Percentiles rank a stretch among this genome's conserved stretches.
Evolutionary conservation across 441 rosid species (phyloP).

Genomic region (Geranium incanum): DNA sequence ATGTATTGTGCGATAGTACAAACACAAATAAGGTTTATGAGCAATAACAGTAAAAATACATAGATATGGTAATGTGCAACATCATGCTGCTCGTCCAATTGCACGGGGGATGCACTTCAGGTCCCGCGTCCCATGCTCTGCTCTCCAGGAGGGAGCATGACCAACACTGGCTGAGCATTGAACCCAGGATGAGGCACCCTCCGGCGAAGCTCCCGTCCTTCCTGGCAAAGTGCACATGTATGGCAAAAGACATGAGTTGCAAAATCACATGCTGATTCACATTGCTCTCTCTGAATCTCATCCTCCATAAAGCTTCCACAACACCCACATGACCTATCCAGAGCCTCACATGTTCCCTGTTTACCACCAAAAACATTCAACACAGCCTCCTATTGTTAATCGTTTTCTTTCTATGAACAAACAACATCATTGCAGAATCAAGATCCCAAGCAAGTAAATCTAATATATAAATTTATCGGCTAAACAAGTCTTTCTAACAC

Average conservation of each 20-base stretch:
- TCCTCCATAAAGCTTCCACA: slow-evolving; percentile 69
- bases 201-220: slow-evolving; percentile 89
- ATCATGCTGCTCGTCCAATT: neutral
- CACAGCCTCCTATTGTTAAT: too few relatives aligned
- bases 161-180: slow-evolving; percentile 57
- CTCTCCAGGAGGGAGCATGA: slow-evolving; percentile 66
- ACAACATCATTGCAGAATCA: too few relatives aligned
- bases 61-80: neutral
- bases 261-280: slow-evolving; percentile 70
- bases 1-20: neutral
- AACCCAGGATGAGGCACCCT: slow-evolving; percentile 82
- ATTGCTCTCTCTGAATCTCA: slow-evolving; percentile 61
- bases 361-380: slow-evolving; percentile 13
- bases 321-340: slow-evolving; percentile 77
- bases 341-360: slow-evolving; percentile 83
- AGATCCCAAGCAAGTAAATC: neutral
- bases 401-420: too few relatives aligned
- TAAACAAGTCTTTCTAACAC: neutral
- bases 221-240: slow-evolving; percentile 86
- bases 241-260: slow-evolving; percentile 75
- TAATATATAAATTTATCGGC: too few relatives aligned
- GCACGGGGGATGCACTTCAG: slow-evolving; percentile 19
- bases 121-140: slow-evolving; percentile 69
- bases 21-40: neutral
- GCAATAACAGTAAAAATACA: neutral